Base-by-base conservation (phyloP, 1,284 basidiomycete genomes). In the Sanghuangporus weigelae region DNA sequence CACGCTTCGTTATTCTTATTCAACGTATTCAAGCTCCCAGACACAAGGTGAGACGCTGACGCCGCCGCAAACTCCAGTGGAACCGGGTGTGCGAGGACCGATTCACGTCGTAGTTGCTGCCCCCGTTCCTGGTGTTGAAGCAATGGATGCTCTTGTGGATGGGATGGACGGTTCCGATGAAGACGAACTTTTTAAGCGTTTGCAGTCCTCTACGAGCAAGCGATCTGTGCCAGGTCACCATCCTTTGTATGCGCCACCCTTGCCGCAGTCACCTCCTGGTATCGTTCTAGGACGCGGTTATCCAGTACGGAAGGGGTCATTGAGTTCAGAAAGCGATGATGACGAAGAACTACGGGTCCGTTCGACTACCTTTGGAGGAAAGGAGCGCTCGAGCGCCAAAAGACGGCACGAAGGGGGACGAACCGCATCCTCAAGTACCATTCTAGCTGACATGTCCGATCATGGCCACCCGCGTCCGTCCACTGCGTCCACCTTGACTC, bases 71-170 rank as follows among this genome's bases (percentile, higher is more conserved):
- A 76, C 75, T 79, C 67, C 74, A 64, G 68, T 75, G 72, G 63
- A 72, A 68, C 35, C 75, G 78, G 54, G 16, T 36, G 23, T 51
- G 16, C 50, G 53, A 8, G 51, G 46, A 23, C 38, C 81, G 57
- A 84, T 87, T 64, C 81, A 86, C 19, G 85, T 86, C n/a, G 73
- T 90, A 44, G 89, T 93, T 14, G 83, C 89, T 42, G 89, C 90
- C 23, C 89, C 90, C 10, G 76, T 89, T 7, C 73, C 89, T 3
- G 89, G 89, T 7, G 90, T 93, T 14, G 90, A 92, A 74, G 84
- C 84, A 8, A 89, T 93, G 86, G 92, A 94, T 71, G 90, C 90
- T 14, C 75, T 94, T 61, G 91, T 93, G 14, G 91, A 92, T 68
- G 87, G 87, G 11, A 92, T 94, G 88, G 92, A 92, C 69, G 85